These are phyloP conservation scores for Noccaea caerulescens DNA, from an alignment of 345 rosid genomes.

Conservation along the genomic window DNA sequence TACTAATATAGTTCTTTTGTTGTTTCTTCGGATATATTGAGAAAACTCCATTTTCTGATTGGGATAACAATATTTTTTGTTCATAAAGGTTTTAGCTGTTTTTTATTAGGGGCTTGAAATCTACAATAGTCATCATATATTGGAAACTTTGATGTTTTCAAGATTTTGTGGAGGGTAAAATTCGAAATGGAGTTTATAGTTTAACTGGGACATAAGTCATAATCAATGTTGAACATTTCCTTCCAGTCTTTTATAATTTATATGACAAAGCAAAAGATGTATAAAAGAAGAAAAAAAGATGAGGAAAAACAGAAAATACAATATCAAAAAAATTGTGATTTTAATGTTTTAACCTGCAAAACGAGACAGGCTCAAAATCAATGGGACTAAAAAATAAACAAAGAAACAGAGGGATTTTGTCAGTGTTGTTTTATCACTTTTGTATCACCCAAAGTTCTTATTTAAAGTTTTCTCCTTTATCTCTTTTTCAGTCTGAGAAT, in stretches of 20 bases:
- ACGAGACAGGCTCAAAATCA: slow-evolving; percentile 35
- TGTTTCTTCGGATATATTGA: background rate
- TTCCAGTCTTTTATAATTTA: too few species aligned
- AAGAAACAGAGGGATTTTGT: slow-evolving; percentile 35
- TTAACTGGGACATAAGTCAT: too few species aligned
- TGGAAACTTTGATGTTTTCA: too few species aligned
- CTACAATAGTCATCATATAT: background rate
- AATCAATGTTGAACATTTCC: too few species aligned
- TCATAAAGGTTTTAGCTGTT: too few species aligned
- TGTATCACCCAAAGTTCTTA: slow-evolving; percentile 37
- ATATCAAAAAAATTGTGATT: background rate
- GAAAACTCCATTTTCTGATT: background rate
- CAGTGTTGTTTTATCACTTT: slow-evolving; percentile 36
- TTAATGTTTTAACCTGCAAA: slow-evolving; percentile 23
- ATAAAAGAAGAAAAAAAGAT: background rate
- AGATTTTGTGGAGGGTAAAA: too few species aligned
- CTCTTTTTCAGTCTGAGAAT: slow-evolving; percentile 17
- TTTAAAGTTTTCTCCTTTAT: slow-evolving; percentile 33
- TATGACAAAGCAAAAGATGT: slow-evolving; percentile 13
- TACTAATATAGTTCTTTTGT: background rate
- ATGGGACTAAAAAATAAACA: slow-evolving; percentile 30
- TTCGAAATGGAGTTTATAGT: too few species aligned
- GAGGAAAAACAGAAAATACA: slow-evolving; percentile 20
- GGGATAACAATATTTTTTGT: too few species aligned
- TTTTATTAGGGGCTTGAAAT: background rate